Conservation (phyloP, 805 yeast species). For the Wickerhamiella azyma region DNA sequence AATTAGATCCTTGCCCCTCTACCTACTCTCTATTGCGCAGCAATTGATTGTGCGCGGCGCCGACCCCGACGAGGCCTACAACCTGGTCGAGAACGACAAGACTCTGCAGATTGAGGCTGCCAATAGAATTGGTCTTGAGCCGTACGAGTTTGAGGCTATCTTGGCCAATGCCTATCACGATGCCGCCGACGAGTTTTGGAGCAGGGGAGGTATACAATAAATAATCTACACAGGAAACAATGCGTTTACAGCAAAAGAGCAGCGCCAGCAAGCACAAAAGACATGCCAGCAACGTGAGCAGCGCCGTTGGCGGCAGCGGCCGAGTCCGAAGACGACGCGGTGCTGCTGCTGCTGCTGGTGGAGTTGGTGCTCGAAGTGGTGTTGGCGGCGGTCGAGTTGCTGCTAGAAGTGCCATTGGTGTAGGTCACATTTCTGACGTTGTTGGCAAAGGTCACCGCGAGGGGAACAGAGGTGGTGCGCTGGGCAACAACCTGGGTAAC, state of each 20-base stretch:
- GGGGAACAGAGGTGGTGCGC: slow-evolving; percentile 5
- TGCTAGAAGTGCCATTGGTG: background rate
- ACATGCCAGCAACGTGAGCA: slow-evolving; percentile 4
- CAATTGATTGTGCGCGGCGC: too few relatives aligned
- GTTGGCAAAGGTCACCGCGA: slow-evolving; percentile 2
- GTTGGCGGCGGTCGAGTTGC: background rate
- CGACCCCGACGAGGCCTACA: too few relatives aligned
- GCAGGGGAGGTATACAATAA: background rate
- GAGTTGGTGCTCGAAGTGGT: background rate
- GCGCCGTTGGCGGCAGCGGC: slow-evolving; percentile 3
- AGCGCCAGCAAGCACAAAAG: slow-evolving; percentile 1
- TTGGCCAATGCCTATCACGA: background rate
- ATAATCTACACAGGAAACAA: background rate
- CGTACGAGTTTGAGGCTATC: background rate
- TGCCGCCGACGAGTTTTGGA: too few relatives aligned
- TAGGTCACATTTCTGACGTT: background rate
- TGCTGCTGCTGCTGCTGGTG: background rate
- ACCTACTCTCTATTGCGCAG: too few relatives aligned
- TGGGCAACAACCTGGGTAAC: slow-evolving; percentile 3
- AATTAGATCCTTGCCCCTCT: too few relatives aligned
- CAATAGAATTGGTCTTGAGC: too few relatives aligned
- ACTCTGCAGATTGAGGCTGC: too few relatives aligned
- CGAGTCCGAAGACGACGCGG: background rate
- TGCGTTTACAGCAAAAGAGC: slow-evolving; percentile 2
- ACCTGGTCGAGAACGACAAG: too few relatives aligned